A percentile compares a stretch with the other conserved stretches of the same genome.
Evolutionary conservation across 176 grass and related monocot genomes (phyloP).

Genomic region (Oryza longistaminata): DNA sequence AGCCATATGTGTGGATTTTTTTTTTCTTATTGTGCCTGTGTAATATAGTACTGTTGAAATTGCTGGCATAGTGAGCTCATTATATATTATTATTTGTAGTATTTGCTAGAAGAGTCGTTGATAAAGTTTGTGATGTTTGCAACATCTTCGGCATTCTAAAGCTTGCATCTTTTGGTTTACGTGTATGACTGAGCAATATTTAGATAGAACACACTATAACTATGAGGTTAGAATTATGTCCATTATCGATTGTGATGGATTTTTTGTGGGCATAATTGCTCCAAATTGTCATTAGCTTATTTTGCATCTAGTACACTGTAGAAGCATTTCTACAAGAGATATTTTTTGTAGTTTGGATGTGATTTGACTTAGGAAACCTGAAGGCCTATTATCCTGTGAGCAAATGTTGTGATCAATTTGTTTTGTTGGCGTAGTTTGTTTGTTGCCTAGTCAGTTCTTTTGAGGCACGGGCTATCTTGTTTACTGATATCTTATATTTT

Average conservation of each 20-base stretch:
- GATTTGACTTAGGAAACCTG: not conserved
- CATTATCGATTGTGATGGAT: not conserved
- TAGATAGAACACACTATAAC: not conserved
- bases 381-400: not conserved
- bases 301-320: not conserved
- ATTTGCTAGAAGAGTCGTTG: not conserved
- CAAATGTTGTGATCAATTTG: not conserved
- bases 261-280: not conserved
- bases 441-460: not conserved
- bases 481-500: slow-evolving; percentile 14
- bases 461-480: not conserved
- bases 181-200: not conserved
- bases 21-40: not conserved
- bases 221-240: not conserved
- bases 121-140: not conserved
- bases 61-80: not conserved
- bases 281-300: not conserved
- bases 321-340: not conserved
- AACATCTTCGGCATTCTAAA: not conserved
- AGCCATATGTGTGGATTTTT: not conserved
- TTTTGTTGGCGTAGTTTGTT: not conserved
- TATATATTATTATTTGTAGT: not conserved
- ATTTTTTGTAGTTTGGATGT: not conserved
- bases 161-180: not conserved
- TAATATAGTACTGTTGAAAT: not conserved